These are phyloP conservation scores for Boletus nobilissimus DNA, from an alignment of 1,284 basidiomycete species.

Conservation along the genomic window DNA sequence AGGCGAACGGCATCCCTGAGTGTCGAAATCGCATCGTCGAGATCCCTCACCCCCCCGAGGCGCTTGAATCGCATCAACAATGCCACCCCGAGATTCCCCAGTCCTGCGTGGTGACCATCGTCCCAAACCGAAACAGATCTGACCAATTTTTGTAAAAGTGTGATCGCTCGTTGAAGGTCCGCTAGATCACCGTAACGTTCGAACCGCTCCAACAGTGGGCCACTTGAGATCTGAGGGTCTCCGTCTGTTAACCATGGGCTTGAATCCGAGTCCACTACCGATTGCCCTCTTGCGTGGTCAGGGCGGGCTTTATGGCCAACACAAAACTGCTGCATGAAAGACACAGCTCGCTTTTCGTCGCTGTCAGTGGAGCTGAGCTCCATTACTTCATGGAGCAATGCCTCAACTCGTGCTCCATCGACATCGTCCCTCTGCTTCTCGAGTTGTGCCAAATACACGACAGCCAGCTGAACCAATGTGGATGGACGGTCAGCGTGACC, in stretches of 20 bases:
- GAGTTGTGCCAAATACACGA: background rate
- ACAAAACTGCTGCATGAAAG: background rate
- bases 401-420: background rate
- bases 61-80: too few relatives aligned
- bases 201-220: background rate
- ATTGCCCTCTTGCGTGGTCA: background rate
- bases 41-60: too few relatives aligned
- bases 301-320: too few relatives aligned
- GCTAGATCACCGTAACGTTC: background rate
- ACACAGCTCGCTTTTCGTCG: background rate
- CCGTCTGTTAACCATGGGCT: background rate
- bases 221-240: background rate
- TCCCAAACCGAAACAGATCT: background rate
- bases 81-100: too few relatives aligned
- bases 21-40: too few relatives aligned
- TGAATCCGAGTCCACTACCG: too few relatives aligned
- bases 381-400: background rate
- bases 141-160: background rate
- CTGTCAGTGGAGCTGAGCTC: background rate
- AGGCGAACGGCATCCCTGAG: too few relatives aligned
- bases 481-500: background rate
- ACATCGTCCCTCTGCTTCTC: too few relatives aligned
- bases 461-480: background rate
- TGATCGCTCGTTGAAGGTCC: slow-evolving; percentile 1
- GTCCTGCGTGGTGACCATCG: background rate